Conservation (phyloP, 169 alveolate species). For the Babesia gibsoni region DNA sequence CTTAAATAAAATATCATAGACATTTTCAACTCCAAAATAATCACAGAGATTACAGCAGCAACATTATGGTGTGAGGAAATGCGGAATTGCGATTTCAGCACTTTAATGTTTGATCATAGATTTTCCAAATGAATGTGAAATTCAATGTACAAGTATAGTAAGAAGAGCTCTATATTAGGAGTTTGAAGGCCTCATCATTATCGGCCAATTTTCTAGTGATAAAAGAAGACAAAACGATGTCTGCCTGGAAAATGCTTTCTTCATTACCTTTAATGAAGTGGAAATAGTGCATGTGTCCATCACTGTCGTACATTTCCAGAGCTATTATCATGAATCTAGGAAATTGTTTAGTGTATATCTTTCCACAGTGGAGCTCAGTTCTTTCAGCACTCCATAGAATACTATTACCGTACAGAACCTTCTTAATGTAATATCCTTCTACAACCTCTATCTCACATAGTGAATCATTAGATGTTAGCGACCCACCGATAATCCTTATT, state of each 20-base stretch:
- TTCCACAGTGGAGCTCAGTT: not conserved
- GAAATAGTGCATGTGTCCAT: not conserved
- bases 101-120: too few relatives aligned
- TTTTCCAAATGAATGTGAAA: too few relatives aligned
- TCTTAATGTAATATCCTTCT: not conserved
- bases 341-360: not conserved
- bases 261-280: not conserved
- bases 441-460: not conserved
- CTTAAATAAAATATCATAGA: too few relatives aligned
- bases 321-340: not conserved
- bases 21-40: too few relatives aligned
- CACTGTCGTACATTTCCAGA: not conserved
- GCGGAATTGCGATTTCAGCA: too few relatives aligned
- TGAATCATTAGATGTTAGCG: not conserved
- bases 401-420: not conserved
- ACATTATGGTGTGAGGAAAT: too few relatives aligned
- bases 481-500: not conserved
- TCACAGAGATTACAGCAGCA: too few relatives aligned
- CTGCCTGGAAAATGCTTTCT: not conserved
- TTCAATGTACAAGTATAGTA: too few relatives aligned
- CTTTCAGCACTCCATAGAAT: not conserved
- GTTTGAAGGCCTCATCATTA: too few relatives aligned
- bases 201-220: not conserved
- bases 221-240: not conserved
- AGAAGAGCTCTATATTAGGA: too few relatives aligned